These are phyloP conservation scores for Penicillium sp. DNA, from an alignment of 2,329 filamentous ascomycete genomes.

Conservation along the genomic window DNA sequence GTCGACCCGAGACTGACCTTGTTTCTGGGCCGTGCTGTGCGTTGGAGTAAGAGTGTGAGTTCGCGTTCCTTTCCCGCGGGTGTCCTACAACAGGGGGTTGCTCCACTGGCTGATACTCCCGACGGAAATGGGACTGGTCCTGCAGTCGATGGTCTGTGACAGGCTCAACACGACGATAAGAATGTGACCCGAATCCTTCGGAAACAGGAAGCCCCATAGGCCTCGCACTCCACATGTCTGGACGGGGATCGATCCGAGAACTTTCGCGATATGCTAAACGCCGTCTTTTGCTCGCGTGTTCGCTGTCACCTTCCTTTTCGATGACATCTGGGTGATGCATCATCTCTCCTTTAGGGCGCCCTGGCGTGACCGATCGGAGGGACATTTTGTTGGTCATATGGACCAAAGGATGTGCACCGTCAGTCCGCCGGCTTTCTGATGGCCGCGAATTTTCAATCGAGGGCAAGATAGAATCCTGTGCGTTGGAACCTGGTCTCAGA, in stretches of 20 bases:
- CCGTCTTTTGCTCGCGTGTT: conserved; percentile 34
- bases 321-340: conserved; percentile 19
- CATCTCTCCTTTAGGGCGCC: conserved; percentile 24
- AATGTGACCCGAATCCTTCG: conserved; percentile 13
- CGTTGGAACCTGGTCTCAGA: conserved; percentile 17
- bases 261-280: conserved; percentile 29
- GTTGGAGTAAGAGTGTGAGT: conserved; percentile 13
- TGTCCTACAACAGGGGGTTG: conserved; percentile 17
- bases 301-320: conserved; percentile 22
- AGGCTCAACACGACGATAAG: conserved; percentile 19
- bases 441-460: conserved; percentile 36
- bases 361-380: conserved; percentile 33
- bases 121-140: conserved; percentile 23
- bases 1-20: conserved; percentile 19
- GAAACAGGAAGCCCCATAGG: conserved; percentile 16
- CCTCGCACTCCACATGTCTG: conserved; percentile 12
- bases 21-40: conserved; percentile 14
- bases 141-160: conserved; percentile 16
- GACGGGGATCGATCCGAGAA: conserved; percentile 12
- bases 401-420: conserved; percentile 24
- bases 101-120: conserved; percentile 24
- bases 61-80: conserved; percentile 12
- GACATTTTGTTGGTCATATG: conserved; percentile 32
- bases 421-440: conserved; percentile 23
- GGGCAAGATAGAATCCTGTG: conserved; percentile 34